Base-by-base conservation (phyloP, 345 rosid species). In the Heritiera fomes region DNA sequence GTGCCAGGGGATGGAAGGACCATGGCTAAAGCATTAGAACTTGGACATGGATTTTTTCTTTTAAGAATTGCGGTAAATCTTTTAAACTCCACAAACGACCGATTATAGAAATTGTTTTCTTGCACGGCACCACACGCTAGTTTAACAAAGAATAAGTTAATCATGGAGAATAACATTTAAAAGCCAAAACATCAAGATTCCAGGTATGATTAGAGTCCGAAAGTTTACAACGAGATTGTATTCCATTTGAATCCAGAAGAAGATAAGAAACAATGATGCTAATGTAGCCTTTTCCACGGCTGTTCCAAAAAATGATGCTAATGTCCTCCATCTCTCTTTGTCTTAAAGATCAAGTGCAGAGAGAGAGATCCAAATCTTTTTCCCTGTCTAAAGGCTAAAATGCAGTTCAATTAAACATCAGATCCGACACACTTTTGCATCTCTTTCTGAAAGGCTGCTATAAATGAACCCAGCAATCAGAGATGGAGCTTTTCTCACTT, bases 401-500 rank as follows among this genome's bases (percentile, higher is more conserved):
- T 15, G 32, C 75, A 53, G 62, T 53, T 72, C 17, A 72, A 69
- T 50, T 72, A 8, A 32, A 18, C 61, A 72, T 5, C 61, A 72
- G 15, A 32, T 72, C 62, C 62, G 75, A 72, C 62, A 32, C 23
- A 17, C 30, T 34, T 50, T 50, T 52, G 61, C 46, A 32, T 32
- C 46, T 52, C 62, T 32, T 9, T 71, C 41, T 53, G 11, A 55
- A 72, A 72, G 63, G 63, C 76, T 72, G 76, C 45, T 43, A 38
- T 23, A 52, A 15, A 71, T 52, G 76, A 72, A 55, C 63, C 58
- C 11, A 40, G 76, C 63, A 53, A 72, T 11, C 76, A 72, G 63
- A 72, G 63, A 72, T 72, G 62, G 63, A 72, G 75, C 61, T 71
- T 71, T 32, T 71, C 60, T 32, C 60, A 14, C 75, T 52, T 8